A percentile compares a stretch with the other conserved stretches of the same genome.
Evolutionary conservation across 768 basidiomycete genomes (phyloP).

Genomic region (Boletus sp.): DNA sequence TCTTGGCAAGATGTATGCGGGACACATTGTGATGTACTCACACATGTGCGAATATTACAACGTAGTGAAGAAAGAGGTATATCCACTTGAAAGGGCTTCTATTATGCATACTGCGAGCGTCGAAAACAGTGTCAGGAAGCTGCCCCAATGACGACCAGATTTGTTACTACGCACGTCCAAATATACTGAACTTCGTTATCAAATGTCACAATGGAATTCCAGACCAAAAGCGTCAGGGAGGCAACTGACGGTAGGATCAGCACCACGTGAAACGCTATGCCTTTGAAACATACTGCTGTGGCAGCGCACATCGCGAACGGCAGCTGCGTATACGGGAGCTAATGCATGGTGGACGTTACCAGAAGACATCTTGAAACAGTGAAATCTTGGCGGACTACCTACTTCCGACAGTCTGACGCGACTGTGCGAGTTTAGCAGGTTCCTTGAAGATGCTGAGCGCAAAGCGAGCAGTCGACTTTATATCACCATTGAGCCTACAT

Average conservation of each 20-base stretch:
- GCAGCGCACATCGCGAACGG: constrained; percentile 9
- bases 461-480: background rate
- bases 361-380: background rate
- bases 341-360: background rate
- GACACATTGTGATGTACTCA: constrained; percentile 7
- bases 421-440: background rate
- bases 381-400: background rate
- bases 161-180: constrained; percentile 10
- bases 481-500: background rate
- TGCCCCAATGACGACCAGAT: background rate
- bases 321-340: background rate
- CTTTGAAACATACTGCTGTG: constrained; percentile 6
- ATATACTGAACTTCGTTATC: constrained; percentile 21
- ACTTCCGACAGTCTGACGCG: background rate
- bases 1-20: background rate
- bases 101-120: constrained; percentile 20
- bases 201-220: constrained; percentile 12
- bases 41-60: constrained; percentile 17
- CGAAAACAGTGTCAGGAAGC: background rate
- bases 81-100: constrained; percentile 30
- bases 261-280: background rate
- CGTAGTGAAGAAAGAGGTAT: constrained; percentile 30
- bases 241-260: constrained; percentile 12
- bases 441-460: background rate
- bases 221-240: constrained; percentile 14